These are phyloP conservation scores for Lachnum nothofagi DNA, from an alignment of 2,329 filamentous ascomycete genomes.

Conservation along the genomic window DNA sequence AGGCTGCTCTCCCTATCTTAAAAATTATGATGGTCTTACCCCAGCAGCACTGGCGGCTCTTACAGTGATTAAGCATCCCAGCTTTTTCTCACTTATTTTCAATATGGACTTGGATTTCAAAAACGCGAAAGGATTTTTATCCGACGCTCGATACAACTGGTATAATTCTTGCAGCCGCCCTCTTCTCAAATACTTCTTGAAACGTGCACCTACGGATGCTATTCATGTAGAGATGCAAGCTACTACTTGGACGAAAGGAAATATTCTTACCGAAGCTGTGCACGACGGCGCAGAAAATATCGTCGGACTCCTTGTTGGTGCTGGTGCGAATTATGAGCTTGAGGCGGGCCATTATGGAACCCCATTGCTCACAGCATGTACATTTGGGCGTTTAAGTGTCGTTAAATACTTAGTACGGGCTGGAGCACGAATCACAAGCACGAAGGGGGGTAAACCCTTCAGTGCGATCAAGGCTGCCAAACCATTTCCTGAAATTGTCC, in stretches of 20 bases:
- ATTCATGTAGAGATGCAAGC: too few species aligned
- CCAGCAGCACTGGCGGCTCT: not conserved
- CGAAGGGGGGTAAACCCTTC: not conserved
- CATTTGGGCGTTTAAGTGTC: not conserved
- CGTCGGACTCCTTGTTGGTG: too few species aligned
- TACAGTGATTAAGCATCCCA: not conserved
- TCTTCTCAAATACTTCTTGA: too few species aligned
- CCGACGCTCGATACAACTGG: too few species aligned
- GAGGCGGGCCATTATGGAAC: not conserved
- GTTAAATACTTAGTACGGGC: conserved; percentile 1
- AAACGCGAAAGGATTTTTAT: not conserved
- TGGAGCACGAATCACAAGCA: not conserved
- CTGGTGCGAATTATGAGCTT: not conserved
- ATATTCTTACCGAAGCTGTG: too few species aligned
- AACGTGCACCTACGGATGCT: too few species aligned
- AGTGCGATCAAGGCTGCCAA: not conserved
- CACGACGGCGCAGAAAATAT: too few species aligned
- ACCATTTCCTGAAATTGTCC: not conserved
- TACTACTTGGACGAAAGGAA: too few species aligned
- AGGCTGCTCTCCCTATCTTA: not conserved
- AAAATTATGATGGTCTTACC: not conserved
- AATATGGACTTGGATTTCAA: not conserved
- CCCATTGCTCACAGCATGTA: not conserved
- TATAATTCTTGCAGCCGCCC: too few species aligned
- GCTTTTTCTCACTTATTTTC: not conserved